Conservation (phyloP, 176 grass and related monocot species). For the Guadua angustifolia region DNA sequence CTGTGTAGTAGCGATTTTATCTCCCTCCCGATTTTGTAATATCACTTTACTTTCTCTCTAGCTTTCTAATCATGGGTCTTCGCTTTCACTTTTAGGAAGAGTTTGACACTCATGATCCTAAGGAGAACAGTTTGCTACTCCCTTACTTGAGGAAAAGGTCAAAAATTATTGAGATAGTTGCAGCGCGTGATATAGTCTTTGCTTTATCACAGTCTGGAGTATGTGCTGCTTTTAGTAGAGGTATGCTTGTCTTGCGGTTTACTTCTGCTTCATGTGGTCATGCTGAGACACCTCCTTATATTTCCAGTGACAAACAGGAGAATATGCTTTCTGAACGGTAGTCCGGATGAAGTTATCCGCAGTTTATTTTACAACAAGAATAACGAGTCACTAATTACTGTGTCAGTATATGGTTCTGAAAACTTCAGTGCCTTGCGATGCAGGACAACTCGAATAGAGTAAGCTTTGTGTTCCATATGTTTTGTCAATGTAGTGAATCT, state of each 20-base stretch:
- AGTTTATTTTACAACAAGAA: slow-evolving; percentile 98
- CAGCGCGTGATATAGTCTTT: slow-evolving; percentile 81
- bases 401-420: slow-evolving; percentile 88
- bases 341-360: slow-evolving; percentile 90
- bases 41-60: neutral
- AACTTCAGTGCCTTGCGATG: slow-evolving; percentile 85
- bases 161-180: slow-evolving; percentile 96
- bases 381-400: slow-evolving; percentile 88
- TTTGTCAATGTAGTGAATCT: neutral
- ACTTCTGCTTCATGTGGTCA: slow-evolving; percentile 22
- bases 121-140: slow-evolving; percentile 63
- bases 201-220: slow-evolving; percentile 84
- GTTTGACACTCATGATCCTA: slow-evolving; percentile 90
- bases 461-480: slow-evolving; percentile 14
- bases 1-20: neutral
- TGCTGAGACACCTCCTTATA: slow-evolving; percentile 39
- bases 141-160: slow-evolving; percentile 90
- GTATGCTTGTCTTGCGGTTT: slow-evolving; percentile 45
- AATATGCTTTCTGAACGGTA: slow-evolving; percentile 90
- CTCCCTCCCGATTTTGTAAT: neutral
- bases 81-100: slow-evolving; percentile 68
- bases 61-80: slow-evolving; percentile 14
- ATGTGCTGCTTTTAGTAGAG: slow-evolving; percentile 94
- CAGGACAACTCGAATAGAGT: slow-evolving; percentile 88
- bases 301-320: slow-evolving; percentile 77